These are phyloP conservation scores for Chamaecrista fasciculata DNA, from an alignment of 306 rosid genomes.

Conservation along the genomic window DNA sequence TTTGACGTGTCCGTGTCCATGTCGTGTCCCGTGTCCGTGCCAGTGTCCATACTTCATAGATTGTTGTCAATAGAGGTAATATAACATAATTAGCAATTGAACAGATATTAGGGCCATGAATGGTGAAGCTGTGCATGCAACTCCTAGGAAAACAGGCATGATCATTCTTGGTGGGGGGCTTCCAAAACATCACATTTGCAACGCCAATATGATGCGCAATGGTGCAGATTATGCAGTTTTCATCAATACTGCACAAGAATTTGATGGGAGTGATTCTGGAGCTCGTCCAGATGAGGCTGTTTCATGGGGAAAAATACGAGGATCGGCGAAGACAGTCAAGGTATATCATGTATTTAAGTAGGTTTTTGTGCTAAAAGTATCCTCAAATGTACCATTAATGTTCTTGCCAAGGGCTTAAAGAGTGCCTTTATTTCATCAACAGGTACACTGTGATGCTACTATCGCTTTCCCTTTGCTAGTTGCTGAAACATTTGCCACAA, in stretches of 20 bases:
- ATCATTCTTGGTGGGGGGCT: conserved; percentile 89
- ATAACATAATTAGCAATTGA: conserved; percentile 28
- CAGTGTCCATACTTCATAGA: no score
- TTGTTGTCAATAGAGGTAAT: neutral
- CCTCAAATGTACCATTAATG: neutral
- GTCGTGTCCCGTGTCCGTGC: no score
- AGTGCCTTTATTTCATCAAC: conserved; percentile 14
- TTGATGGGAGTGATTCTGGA: conserved; percentile 95
- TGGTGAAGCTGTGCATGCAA: conserved; percentile 89
- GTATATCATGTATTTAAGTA: conserved; percentile 31
- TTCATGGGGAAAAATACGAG: conserved; percentile 90
- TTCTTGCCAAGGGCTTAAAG: neutral
- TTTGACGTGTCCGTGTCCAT: no score
- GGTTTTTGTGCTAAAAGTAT: conserved; percentile 4
- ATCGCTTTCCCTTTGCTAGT: conserved; percentile 79
- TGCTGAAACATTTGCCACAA: conserved; percentile 72
- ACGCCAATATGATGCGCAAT: conserved; percentile 98
- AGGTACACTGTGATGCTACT: conserved; percentile 91
- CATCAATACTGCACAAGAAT: conserved; percentile 92
- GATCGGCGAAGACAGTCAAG: conserved; percentile 88
- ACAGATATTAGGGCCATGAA: conserved; percentile 90
- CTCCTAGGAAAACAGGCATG: conserved; percentile 90
- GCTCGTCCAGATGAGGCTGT: conserved; percentile 94
- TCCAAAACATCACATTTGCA: conserved; percentile 98
- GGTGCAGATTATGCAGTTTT: conserved; percentile 94